Percentiles rank a stretch among this genome's conserved stretches.
Evolutionary conservation across 1,139 yeast genomes (phyloP).

Genomic region (Yarrowia galli): DNA sequence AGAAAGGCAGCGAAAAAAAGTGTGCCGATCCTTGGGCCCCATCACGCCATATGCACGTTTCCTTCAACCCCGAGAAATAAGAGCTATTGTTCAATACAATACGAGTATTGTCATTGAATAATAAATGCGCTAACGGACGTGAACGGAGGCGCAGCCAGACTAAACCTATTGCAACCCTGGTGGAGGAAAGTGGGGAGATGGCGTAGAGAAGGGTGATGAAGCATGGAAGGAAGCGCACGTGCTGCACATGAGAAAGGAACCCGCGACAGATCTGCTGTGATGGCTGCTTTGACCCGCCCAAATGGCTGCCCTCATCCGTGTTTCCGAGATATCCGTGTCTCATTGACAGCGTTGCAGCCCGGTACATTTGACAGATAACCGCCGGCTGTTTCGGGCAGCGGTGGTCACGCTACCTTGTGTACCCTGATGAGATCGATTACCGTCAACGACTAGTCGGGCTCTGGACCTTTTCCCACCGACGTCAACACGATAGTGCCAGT

Average conservation of each 20-base stretch:
- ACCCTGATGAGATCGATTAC: background rate
- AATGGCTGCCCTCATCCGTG: constrained; percentile 1
- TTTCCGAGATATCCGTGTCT: constrained; percentile 7
- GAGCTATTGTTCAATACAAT: background rate
- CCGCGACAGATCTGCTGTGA: background rate
- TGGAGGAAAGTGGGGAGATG: background rate
- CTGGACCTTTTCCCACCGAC: no score
- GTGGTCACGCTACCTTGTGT: background rate
- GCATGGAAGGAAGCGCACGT: background rate
- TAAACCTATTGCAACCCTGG: background rate
- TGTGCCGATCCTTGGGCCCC: background rate
- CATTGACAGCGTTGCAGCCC: background rate
- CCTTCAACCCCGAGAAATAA: background rate
- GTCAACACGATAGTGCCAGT: no score
- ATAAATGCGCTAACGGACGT: background rate
- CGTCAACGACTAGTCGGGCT: background rate
- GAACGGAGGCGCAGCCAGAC: background rate
- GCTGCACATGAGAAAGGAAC: background rate
- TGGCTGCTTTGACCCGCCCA: background rate
- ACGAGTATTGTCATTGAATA: background rate
- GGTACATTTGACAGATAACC: background rate
- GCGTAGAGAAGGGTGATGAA: background rate
- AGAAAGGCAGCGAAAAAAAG: background rate
- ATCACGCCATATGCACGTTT: background rate
- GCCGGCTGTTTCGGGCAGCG: background rate